Conservation (phyloP, 2,329 filamentous ascomycete species). For the Pestalotiopsis sp. region DNA sequence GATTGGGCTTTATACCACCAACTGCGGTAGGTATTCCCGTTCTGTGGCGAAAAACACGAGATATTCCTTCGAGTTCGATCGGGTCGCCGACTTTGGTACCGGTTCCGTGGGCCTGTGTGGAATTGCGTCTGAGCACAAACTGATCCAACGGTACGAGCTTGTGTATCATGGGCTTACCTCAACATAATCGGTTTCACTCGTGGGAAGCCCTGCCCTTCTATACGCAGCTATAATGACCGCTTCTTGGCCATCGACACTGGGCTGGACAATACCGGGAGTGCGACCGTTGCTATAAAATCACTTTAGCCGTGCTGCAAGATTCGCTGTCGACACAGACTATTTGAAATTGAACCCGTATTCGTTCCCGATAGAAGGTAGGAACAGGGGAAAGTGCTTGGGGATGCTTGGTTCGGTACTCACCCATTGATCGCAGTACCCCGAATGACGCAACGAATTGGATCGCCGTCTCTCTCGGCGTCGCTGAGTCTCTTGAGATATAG, state of each 20-base stretch:
- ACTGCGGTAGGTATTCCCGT: constrained; percentile 13
- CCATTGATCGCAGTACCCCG: not conserved
- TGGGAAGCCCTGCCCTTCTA: not conserved
- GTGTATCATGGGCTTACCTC: not conserved
- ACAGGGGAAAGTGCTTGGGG: too few relatives aligned
- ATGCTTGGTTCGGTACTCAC: too few relatives aligned
- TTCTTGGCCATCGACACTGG: not conserved
- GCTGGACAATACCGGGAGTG: not conserved
- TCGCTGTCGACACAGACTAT: too few relatives aligned
- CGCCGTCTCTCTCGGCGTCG: not conserved
- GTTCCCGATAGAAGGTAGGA: accelerated
- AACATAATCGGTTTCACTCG: not conserved
- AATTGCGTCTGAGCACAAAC: not conserved
- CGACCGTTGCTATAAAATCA: not conserved
- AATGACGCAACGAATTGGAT: not conserved
- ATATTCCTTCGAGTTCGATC: not conserved
- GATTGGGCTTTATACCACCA: constrained; percentile 20
- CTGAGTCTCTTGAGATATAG: not conserved
- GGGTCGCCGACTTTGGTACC: not conserved
- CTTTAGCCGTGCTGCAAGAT: too few relatives aligned
- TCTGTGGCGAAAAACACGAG: not conserved
- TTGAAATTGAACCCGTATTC: too few relatives aligned
- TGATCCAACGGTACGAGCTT: too few relatives aligned
- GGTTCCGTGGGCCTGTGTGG: not conserved
- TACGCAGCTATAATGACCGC: not conserved